Base-by-base conservation (phyloP, 345 rosid species). In the Lumnitzera racemosa region DNA sequence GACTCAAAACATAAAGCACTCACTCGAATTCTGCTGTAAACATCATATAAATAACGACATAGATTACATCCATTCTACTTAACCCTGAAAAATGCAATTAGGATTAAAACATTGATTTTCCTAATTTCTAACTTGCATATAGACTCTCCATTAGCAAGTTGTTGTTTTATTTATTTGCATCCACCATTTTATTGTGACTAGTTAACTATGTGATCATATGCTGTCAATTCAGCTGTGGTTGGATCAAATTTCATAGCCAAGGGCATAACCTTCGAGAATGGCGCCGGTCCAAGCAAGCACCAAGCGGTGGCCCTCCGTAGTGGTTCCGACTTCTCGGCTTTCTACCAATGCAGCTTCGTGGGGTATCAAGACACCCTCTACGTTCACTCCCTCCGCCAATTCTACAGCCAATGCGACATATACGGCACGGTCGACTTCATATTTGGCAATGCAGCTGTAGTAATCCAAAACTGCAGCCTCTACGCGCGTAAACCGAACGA, bases 241-340 rank as follows among this genome's bases (percentile, higher is more conserved):
- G 94, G 97, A 25, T 58, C 17, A 20, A 77, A 80, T n/a, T 90
- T 90, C 87, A 72, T 90, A 43, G 97, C 97, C 6, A 87, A 74
- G 51, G 87, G 86, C 48, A 78, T 90, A 49, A 80, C 90, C 5
- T 73, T 90, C 49, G 94, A 82, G 71, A 90, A 90, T 72, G 61
- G 80, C 13, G 96, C 97, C 0, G 96, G 96, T 2, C 89, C 89
- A 0, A 76, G 75, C 49, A 90, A 83, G 64, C 92, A 84, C 82
- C 97, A 90, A 56, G 97, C 97, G 1, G 98, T 91, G 49, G 98
- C 96, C 43, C 46, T 91, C 1, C 71, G 96, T 15, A 75, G 88
- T 11, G 72, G 87, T 10, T 71, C 98, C 15, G 91, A 91, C 50
- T 68, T 81, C 68, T 84, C 96, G 0, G 95, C 89, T 13, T 91